Evolutionary conservation across 345 rosid species (phyloP), one percentile per base, ranked within the genome.

Genomic region (Brassica juncea): DNA sequence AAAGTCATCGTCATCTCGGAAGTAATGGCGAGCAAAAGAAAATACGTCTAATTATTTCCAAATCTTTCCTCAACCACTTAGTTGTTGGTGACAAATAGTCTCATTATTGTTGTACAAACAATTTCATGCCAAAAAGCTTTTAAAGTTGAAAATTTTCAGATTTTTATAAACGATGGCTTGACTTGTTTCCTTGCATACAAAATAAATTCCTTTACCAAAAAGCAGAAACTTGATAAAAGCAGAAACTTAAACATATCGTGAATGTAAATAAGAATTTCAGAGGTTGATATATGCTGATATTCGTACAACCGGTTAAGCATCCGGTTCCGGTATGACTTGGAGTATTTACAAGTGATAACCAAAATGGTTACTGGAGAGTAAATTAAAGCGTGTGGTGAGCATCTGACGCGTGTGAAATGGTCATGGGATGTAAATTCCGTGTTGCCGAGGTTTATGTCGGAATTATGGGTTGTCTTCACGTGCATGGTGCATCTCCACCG

Each of bases 361-460:
- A 15, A 21, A 15, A 5, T 52, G 19, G 67, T 62, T 62, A 62
- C 8, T 21, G 27, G 71, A 73, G 2, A 31, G 74, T 34, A 25
- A 3, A 31, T n/a, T 12, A 21, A 47, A 1, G 8, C 27, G 67
- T 62, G 64, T 69, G 74, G 32, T 16, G 75, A 68, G 75, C 70
- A 74, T 61, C 35, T 49, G 79, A 58, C 79, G 61, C 79, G 75
- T 69, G 74, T 27, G 79, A 52, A 47, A 63, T 60, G 32, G 66
- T 68, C 76, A 42, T 27, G 69, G 4, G 42, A 10, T 62, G 70
- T 76, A 54, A 84, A 77, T 81, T 69, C 82, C 88, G 86, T 78
- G 92, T 85, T 82, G 90, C 88, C 92, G 85, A 84, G 86, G 85
- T 84, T 74, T 27, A 47, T 85, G 91, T 89, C 87, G 85, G 89